Conservation (phyloP, 345 rosid genomes). For the Linum lewisii region DNA sequence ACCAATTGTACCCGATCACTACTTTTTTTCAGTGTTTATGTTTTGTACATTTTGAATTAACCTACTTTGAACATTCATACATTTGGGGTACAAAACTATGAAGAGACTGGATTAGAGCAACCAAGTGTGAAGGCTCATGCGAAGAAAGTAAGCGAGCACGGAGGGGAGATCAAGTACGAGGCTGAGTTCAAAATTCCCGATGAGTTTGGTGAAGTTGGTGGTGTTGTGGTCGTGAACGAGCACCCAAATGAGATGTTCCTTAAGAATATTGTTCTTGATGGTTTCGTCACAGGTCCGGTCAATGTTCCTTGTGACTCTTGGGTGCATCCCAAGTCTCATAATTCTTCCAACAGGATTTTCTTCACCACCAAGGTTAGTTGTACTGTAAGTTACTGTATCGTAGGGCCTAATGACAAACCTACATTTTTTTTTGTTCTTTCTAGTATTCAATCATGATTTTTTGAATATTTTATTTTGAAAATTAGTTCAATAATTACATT, state of each 20-base stretch:
- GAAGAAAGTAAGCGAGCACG: no score
- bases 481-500: no score
- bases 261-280: conserved; percentile 12
- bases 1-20: no score
- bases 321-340: conserved; percentile 8
- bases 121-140: no score
- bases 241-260: conserved; percentile 22
- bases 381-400: no score
- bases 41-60: no score
- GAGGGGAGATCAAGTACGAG: conserved; percentile 12
- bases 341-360: not conserved
- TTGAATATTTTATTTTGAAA: no score
- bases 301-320: conserved; percentile 12
- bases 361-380: not conserved
- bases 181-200: conserved; percentile 8
- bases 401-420: not conserved
- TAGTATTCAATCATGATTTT: no score
- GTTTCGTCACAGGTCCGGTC: conserved; percentile 8
- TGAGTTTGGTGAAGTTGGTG: conserved; percentile 17
- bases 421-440: no score
- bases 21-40: not conserved
- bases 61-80: no score
- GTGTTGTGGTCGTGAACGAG: conserved; percentile 16
- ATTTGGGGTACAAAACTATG: no score
- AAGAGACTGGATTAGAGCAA: no score